Conservation (phyloP, 805 yeast genomes). For the Zygoascus ofunaensis region DNA sequence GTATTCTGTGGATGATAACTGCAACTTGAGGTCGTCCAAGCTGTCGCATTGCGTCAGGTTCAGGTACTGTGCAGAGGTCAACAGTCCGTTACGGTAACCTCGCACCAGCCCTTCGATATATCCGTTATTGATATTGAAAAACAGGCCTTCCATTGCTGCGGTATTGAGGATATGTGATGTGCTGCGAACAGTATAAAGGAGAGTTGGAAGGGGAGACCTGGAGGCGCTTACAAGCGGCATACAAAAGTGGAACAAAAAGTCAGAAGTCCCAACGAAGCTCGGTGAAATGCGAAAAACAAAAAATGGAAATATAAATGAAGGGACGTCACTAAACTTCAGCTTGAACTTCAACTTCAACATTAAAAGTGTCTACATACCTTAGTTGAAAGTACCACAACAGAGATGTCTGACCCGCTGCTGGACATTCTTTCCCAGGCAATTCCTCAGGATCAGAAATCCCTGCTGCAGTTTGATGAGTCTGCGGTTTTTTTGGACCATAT, state of each 20-base stretch:
- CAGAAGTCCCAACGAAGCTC: too few species aligned
- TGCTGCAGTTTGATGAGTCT: neutral
- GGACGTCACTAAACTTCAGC: too few species aligned
- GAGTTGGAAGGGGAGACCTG: neutral
- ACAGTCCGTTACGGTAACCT: conserved; percentile 81
- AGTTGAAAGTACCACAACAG: too few species aligned
- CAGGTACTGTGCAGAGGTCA: conserved; percentile 71
- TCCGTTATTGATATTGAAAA: conserved; percentile 65
- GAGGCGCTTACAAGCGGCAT: neutral
- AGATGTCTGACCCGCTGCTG: conserved; percentile 20
- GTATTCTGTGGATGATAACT: conserved; percentile 91
- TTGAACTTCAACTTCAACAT: too few species aligned
- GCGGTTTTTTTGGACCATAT: conserved; percentile 20
- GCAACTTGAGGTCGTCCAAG: conserved; percentile 87
- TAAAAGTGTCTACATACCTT: too few species aligned
- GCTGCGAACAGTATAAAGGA: neutral
- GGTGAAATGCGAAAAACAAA: too few species aligned
- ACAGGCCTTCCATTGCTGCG: conserved; percentile 76
- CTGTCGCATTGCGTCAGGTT: conserved; percentile 94
- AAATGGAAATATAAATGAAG: too few species aligned
- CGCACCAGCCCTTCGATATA: conserved; percentile 91
- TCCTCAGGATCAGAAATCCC: conserved; percentile 6
- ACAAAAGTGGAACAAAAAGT: too few species aligned
- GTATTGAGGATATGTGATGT: neutral
- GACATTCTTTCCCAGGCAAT: conserved; percentile 15